phyloP scores from a whole-genome alignment of 2,329 filamentous ascomycete species.

The Pseudogymnoascus sp. region DNA sequence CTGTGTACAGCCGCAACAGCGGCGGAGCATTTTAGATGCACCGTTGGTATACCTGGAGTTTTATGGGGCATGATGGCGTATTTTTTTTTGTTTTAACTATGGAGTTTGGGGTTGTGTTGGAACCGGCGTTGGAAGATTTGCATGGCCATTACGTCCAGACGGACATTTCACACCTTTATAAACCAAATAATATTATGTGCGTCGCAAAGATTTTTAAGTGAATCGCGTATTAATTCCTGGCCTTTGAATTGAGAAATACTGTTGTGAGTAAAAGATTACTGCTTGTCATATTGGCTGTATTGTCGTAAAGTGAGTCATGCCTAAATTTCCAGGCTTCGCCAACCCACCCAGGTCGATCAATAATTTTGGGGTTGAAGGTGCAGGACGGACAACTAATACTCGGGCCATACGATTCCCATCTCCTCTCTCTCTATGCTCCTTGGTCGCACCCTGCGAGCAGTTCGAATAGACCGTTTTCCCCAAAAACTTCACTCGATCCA shows the following conservation, averaged over 20 bases:
- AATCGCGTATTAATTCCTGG: neutral
- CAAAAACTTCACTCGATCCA: conserved; percentile 6
- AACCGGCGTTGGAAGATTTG: neutral
- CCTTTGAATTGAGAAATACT: neutral
- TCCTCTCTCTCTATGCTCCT: conserved; percentile 18
- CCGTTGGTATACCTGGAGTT: neutral
- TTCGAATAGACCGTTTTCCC: conserved; percentile 18
- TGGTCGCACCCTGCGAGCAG: conserved; percentile 16
- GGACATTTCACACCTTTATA: neutral
- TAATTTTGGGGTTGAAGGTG: neutral
- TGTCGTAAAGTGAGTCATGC: neutral
- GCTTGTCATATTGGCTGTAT: neutral
- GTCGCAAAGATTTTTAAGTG: neutral
- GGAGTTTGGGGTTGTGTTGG: neutral
- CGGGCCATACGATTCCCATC: neutral
- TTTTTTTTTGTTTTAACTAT: neutral
- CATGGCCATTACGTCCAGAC: neutral
- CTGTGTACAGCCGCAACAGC: conserved; percentile 25
- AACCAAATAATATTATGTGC: neutral
- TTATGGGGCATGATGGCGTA: neutral
- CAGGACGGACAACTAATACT: neutral
- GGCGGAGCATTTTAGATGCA: conserved; percentile 23
- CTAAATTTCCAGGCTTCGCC: neutral
- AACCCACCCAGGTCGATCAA: conserved; percentile 7
- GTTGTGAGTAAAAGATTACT: neutral